A percentile compares a stretch with the other conserved stretches of the same genome.
Conservation (phyloP, 83 land plant species). For the Diphasiastrum complanatum region DNA sequence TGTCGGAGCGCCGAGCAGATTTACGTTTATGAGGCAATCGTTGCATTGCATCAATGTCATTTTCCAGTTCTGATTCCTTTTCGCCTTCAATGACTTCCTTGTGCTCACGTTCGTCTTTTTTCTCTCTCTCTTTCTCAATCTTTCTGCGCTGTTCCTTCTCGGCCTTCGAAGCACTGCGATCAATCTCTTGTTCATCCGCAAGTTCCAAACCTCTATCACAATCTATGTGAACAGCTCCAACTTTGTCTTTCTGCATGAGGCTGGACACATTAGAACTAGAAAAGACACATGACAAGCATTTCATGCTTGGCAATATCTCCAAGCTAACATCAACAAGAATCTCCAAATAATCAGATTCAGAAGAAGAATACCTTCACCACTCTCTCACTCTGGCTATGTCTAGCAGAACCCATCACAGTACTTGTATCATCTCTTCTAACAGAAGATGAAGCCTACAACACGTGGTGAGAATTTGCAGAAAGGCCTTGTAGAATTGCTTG, state of each 20-base stretch:
- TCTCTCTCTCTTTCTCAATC: constrained; percentile 22
- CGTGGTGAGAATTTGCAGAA: constrained; percentile 81
- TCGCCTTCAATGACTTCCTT: constrained; percentile 46
- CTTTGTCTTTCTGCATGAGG: constrained; percentile 42
- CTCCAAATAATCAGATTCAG: too few relatives aligned
- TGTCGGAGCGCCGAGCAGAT: constrained; percentile 55
- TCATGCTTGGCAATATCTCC: too few relatives aligned
- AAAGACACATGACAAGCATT: background rate
- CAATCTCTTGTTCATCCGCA: constrained; percentile 32
- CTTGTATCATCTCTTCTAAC: background rate
- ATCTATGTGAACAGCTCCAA: constrained; percentile 28
- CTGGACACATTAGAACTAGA: background rate
- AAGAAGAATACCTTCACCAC: too few relatives aligned
- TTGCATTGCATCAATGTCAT: constrained; percentile 44
- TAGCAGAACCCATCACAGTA: too few relatives aligned
- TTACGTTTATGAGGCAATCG: constrained; percentile 52
- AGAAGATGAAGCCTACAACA: constrained; percentile 39
- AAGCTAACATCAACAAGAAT: too few relatives aligned
- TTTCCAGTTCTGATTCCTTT: constrained; percentile 48
- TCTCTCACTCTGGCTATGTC: too few relatives aligned
- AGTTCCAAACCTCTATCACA: constrained; percentile 54
- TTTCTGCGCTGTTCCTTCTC: constrained; percentile 57
- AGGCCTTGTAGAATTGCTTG: constrained; percentile 78
- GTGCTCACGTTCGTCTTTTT: constrained; percentile 44
- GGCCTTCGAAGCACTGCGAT: constrained; percentile 32